Base-by-base conservation (phyloP, 2,329 filamentous ascomycete species). In the Alternaria alternata region DNA sequence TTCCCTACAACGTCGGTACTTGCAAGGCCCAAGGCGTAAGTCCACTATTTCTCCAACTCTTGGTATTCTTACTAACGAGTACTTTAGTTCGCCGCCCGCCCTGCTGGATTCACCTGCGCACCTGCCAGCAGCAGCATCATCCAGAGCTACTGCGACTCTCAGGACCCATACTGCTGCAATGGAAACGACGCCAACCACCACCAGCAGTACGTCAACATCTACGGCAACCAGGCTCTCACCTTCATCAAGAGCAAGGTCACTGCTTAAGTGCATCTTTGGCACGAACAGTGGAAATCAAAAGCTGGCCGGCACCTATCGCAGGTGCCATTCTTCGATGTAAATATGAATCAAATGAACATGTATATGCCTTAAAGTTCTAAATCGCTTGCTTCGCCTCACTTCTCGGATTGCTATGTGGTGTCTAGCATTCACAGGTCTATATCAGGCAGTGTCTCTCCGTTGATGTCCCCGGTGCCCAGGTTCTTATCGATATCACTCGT, bases 81-180 rank as follows among this genome's bases (percentile, higher is more conserved):
- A 14, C 9, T 9, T 12, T 61, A 89, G 87, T 90, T 90, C 62
- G 86, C 86, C 53, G 84, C 87, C 32, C 85, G 88, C 5, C 83
- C 86, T 0, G 69, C 80, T 5, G 86, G 86, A 26, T 89, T 87
- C 75, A 78, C 76, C 44, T 90, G 88, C 78, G 65, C 74, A 3
- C 81, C 82, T 1, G 83, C 86, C 5, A 81, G 64, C 9, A 81
- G 81, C 36, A 81, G 76, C 71, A 87, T 86, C 68, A 86, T 90
- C 66, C 80, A 88, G 78, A 87, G 86, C 5, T 90, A 90, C 81
- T 90, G 88, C 74, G 88, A 91, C 67, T 78, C 83, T 5, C 70
- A 84, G 4, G 88, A 90, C 64, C 87, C 87, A 0, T 90, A 88
- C 78, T 90, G 88, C 82, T 90, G 87, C 77, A 88, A 84, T 42